A percentile compares a stretch with the other conserved stretches of the same genome.
Conservation (phyloP, 768 basidiomycete species). For the Aureoboletus auriporus region DNA sequence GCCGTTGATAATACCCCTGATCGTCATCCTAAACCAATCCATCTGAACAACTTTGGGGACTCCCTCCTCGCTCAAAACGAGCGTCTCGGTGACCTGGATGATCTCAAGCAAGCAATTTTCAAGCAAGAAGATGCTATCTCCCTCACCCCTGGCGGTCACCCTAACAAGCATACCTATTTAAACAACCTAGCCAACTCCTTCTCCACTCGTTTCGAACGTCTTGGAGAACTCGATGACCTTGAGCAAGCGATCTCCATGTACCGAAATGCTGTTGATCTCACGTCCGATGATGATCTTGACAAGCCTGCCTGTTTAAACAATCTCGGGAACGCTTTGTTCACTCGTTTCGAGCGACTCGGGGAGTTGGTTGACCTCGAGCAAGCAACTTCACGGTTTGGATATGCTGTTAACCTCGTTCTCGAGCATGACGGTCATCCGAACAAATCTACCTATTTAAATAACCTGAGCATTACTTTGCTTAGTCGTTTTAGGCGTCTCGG, state of each 20-base stretch:
- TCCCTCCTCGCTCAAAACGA: background rate
- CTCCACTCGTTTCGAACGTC: background rate
- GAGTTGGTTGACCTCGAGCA: background rate
- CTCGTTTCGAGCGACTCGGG: background rate
- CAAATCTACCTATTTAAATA: background rate
- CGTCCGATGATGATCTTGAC: background rate
- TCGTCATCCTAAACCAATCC: background rate
- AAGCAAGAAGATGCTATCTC: background rate
- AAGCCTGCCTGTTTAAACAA: background rate
- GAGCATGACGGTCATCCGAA: background rate
- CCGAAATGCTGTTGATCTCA: background rate
- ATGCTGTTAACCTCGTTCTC: background rate
- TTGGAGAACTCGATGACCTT: background rate
- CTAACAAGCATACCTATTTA: background rate
- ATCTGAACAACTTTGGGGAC: background rate
- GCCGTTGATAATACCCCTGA: background rate
- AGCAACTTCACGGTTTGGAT: background rate
- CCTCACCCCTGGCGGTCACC: background rate
- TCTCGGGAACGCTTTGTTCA: background rate
- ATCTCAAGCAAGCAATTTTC: slow-evolving; percentile 3
- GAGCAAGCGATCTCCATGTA: background rate
- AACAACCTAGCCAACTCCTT: background rate
- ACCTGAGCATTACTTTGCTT: background rate
- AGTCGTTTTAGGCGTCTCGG: background rate
- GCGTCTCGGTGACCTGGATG: background rate